Evolutionary conservation across 139 green algal species (phyloP).

Genomic region (Micractinium conductrix): DNA sequence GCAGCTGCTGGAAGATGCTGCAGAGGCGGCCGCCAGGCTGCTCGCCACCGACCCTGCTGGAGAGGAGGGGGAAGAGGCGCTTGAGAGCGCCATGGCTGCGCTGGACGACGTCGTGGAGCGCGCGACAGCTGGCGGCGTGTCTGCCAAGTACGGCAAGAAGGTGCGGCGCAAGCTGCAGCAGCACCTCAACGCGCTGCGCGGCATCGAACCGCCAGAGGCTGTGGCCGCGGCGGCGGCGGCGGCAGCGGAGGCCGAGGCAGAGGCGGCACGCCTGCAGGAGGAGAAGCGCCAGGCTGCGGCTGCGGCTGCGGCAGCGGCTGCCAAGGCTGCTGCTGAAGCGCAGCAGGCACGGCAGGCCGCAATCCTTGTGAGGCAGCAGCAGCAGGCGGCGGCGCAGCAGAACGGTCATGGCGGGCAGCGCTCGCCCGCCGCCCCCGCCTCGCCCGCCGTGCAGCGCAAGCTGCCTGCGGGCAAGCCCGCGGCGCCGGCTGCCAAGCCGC

Average conservation of each 20-base stretch:
- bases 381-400: neutral
- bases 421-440: neutral
- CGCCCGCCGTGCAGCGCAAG: neutral
- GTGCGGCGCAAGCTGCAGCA: constrained; percentile 55
- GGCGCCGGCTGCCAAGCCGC: neutral
- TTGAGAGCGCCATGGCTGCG: constrained; percentile 25
- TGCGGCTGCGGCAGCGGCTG: neutral
- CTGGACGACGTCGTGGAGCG: constrained; percentile 52
- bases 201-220: constrained; percentile 1
- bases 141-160: constrained; percentile 73
- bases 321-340: neutral
- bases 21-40: constrained; percentile 35
- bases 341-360: neutral
- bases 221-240: neutral
- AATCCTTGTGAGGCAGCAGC: neutral
- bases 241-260: neutral
- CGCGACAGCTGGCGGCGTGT: constrained; percentile 43
- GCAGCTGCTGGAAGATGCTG: constrained; percentile 42
- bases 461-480: neutral
- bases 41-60: constrained; percentile 30
- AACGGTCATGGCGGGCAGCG: neutral
- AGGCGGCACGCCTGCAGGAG: neutral
- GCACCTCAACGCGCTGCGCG: constrained; percentile 37
- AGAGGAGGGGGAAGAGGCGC: constrained; percentile 26
- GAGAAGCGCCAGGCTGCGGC: neutral